These are phyloP conservation scores for Diaporthe citrichinensis DNA, from an alignment of 2,329 filamentous ascomycete species.

Conservation along the genomic window DNA sequence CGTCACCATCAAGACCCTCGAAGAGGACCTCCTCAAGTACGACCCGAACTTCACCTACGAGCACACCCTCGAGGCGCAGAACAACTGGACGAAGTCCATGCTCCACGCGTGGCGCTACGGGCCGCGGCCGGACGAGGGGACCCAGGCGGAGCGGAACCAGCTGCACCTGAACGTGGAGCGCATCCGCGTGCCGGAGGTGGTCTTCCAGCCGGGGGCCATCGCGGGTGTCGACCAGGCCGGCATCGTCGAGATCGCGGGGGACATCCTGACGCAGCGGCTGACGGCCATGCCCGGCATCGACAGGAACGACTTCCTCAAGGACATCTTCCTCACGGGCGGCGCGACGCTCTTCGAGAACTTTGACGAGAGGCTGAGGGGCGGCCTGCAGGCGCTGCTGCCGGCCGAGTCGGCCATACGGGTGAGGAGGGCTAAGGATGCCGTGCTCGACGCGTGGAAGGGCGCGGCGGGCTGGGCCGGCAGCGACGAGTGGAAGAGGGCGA, in stretches of 20 bases:
- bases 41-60: conserved; percentile 93
- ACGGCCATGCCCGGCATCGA: conserved; percentile 62
- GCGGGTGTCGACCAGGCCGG: conserved; percentile 95
- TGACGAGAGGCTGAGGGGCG: conserved; percentile 82
- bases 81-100: conserved; percentile 93
- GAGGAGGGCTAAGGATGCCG: conserved; percentile 79
- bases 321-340: conserved; percentile 96
- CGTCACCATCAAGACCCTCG: conserved; percentile 79
- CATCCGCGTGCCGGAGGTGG: conserved; percentile 92
- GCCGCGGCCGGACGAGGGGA: conserved; percentile 84
- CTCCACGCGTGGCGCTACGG: conserved; percentile 92
- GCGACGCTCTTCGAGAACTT: conserved; percentile 90
- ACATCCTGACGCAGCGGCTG: conserved; percentile 89
- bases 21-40: conserved; percentile 87
- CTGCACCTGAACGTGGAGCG: conserved; percentile 97
- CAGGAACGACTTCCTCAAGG: conserved; percentile 80
- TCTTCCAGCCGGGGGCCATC: conserved; percentile 88
- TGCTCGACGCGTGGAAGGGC: conserved; percentile 93
- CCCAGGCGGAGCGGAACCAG: conserved; percentile 85
- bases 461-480: conserved; percentile 86
- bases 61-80: conserved; percentile 90
- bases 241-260: conserved; percentile 90
- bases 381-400: conserved; percentile 81
- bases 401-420: conserved; percentile 77
- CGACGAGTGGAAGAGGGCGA: conserved; percentile 71